phyloP scores from a whole-genome alignment of 2,329 filamentous ascomycete genomes.

The Sclerotinia glacialis region DNA sequence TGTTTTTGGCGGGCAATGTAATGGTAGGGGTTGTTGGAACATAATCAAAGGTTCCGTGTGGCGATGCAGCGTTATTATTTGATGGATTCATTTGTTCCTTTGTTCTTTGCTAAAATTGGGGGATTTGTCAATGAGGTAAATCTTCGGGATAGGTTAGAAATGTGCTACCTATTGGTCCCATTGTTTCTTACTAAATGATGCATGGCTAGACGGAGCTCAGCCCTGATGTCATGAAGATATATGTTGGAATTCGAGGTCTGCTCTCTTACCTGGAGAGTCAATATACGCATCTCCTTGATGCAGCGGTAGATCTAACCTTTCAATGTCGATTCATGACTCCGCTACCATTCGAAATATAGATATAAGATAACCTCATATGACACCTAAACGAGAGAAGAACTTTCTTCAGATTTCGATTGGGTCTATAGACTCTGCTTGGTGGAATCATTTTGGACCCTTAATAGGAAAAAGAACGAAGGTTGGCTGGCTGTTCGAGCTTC shows the following conservation, averaged over 20 bases:
- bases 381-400: neutral
- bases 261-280: too few species aligned
- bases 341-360: neutral
- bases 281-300: neutral
- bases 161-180: neutral
- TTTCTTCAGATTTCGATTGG: neutral
- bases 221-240: neutral
- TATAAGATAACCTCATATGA: neutral
- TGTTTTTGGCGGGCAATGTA: neutral
- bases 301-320: neutral
- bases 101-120: neutral
- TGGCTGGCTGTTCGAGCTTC: neutral
- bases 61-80: neutral
- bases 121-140: neutral
- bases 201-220: neutral
- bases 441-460: neutral
- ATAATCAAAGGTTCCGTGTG: neutral
- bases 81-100: neutral
- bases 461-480: neutral
- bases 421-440: neutral
- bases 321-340: neutral
- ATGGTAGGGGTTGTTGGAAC: neutral
- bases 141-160: neutral
- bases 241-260: neutral
- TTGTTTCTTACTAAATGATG: neutral